Evolutionary conservation across 306 rosid species (phyloP).

Genomic region (Prunus fruticosa): DNA sequence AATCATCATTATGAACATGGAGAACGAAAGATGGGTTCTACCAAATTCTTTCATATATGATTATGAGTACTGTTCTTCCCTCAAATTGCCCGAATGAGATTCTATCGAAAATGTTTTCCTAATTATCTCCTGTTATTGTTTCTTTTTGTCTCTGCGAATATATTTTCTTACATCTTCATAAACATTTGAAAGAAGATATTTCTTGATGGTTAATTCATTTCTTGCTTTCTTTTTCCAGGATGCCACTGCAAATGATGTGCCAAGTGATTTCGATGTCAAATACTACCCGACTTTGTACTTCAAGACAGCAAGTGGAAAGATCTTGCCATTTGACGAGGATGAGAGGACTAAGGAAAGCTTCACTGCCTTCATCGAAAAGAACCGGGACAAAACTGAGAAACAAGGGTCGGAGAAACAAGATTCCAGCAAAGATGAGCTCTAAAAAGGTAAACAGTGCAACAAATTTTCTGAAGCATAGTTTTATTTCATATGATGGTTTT

Average conservation of each 20-base stretch:
- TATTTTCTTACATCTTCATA: too few relatives aligned
- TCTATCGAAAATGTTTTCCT: background rate
- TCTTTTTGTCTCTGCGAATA: background rate
- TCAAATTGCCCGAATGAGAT: background rate
- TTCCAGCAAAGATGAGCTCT: conserved; percentile 76
- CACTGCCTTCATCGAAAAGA: conserved; percentile 67
- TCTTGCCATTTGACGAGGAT: conserved; percentile 46
- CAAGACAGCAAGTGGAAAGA: conserved; percentile 67
- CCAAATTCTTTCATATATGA: too few relatives aligned
- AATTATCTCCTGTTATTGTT: background rate
- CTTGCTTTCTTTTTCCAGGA: conserved; percentile 47
- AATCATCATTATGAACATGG: background rate
- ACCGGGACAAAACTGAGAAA: conserved; percentile 47
- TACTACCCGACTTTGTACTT: conserved; percentile 86
- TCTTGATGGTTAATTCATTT: background rate
- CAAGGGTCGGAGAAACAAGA: conserved; percentile 37
- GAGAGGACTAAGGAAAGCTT: conserved; percentile 74
- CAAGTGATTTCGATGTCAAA: conserved; percentile 63
- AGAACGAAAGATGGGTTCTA: background rate
- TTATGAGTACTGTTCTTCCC: background rate
- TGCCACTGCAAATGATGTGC: conserved; percentile 82
- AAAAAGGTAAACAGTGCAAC: conserved; percentile 34
- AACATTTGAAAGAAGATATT: background rate
- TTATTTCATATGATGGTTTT: too few relatives aligned
- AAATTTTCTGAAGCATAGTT: background rate